Base-by-base conservation (phyloP, 257 asterid genomes). In the Scutellaria barbata region DNA sequence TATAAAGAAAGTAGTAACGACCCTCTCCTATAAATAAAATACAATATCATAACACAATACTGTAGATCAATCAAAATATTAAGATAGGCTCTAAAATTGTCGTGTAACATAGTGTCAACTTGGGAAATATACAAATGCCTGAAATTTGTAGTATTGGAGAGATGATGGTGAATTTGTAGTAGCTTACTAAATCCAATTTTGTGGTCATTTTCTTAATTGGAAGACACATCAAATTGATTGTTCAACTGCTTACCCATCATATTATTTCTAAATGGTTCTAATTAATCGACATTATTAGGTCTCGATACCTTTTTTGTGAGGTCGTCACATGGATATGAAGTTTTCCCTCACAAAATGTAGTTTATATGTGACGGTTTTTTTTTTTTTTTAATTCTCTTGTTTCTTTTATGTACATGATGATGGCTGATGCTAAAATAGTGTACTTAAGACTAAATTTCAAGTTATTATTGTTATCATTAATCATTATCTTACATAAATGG, bases 161-260 rank as follows among this genome's bases (percentile, higher is more conserved):
- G 59, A 58, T 47, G 58, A 18, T 35, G 48, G 10, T 40, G 45
- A 69, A 39, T 25, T 58, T 54, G 7, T 14, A 30, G 30, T 57
- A 16, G 85, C 83, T 88, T 79, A 74, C 70, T 12, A 83, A 30
- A 59, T 83, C 84, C 90, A 81, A 85, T 56, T 20, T 18, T 30
- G 74, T 39, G 11, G 78, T 84, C 81, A 7, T 57, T 82, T 72
- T 82, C 82, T 46, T 20, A 12, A 14, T 64, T 58, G 10, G 66
- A 35, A 48, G 58, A 35, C 43, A 66, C 74, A 79, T 63, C 68
- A 50, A 66, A 58, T 61, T 67, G 76, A 63, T 51, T 72, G 61
- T 60, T 79, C 52, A 59, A 74, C 69, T 75, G 74, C 76, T 54
- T 6, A 51, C 55, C n/a, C 6, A 17, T 22, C 11, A 46, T 37